Evolutionary conservation across 352 stramenopile genomes (phyloP).

Genomic region (Plasmopara halstedii): DNA sequence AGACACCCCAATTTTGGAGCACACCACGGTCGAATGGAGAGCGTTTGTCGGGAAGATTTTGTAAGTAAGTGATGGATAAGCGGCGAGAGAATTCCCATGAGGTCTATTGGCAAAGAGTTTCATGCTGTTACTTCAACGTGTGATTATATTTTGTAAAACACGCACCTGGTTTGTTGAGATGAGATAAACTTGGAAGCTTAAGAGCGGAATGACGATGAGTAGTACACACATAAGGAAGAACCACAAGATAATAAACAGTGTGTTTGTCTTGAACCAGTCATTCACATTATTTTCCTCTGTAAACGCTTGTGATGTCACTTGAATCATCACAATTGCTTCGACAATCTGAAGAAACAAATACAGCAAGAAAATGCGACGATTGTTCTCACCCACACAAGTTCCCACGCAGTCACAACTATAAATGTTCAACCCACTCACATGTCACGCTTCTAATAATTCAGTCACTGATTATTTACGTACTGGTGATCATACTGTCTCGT

Average conservation of each 20-base stretch:
- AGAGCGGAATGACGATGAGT: constrained; percentile 48
- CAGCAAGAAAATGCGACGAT: constrained; percentile 56
- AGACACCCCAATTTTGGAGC: constrained; percentile 55
- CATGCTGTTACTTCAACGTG: not conserved
- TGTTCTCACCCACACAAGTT: constrained; percentile 63
- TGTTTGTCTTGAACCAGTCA: constrained; percentile 68
- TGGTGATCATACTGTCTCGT: constrained; percentile 78
- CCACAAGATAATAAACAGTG: constrained; percentile 54
- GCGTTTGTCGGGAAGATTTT: constrained; percentile 39
- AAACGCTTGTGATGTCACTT: constrained; percentile 44
- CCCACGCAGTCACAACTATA: constrained; percentile 69
- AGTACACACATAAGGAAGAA: constrained; percentile 50
- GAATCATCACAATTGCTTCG: constrained; percentile 41
- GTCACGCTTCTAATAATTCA: not conserved
- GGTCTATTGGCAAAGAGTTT: constrained; percentile 24
- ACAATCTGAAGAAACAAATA: constrained; percentile 56
- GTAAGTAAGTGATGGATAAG: constrained; percentile 67
- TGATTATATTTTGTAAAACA: not conserved
- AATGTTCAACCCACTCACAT: not conserved
- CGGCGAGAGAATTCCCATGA: constrained; percentile 71
- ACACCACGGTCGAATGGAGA: constrained; percentile 61
- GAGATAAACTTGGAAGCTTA: constrained; percentile 63
- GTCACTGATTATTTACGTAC: constrained; percentile 22
- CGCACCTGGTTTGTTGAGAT: constrained; percentile 53
- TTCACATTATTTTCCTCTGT: constrained; percentile 46